Evolutionary conservation across 1,284 basidiomycete genomes (phyloP).

Genomic region (Agroathelia rolfsii): DNA sequence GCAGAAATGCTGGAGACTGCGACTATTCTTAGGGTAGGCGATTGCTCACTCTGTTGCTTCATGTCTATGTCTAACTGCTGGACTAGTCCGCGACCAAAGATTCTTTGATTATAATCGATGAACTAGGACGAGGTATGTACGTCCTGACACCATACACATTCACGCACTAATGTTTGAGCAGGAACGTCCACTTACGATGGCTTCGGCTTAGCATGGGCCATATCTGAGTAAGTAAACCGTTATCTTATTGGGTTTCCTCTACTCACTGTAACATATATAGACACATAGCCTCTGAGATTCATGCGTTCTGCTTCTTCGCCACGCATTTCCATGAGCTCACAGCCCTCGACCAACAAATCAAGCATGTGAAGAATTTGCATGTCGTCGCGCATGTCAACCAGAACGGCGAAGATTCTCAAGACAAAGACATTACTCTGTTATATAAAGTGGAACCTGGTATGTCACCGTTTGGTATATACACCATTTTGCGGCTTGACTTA

Average conservation of each 20-base stretch:
- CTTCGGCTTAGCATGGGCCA: constrained; percentile 98
- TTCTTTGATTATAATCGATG: constrained; percentile 96
- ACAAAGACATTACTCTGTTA: constrained; percentile 84
- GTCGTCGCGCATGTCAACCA: constrained; percentile 88
- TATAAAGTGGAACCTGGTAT: constrained; percentile 93
- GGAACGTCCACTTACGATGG: constrained; percentile 98
- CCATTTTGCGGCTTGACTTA: constrained; percentile 14
- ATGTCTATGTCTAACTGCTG: constrained; percentile 9
- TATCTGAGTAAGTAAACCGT: constrained; percentile 69
- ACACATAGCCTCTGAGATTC: constrained; percentile 87
- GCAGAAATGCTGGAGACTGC: constrained; percentile 99
- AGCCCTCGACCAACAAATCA: constrained; percentile 76
- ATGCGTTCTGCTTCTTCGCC: constrained; percentile 92
- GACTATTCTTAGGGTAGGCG: constrained; percentile 78
- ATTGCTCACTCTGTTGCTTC: background rate
- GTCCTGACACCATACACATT: background rate
- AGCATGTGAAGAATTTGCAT: constrained; percentile 90
- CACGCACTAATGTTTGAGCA: constrained; percentile 17
- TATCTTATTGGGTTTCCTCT: constrained; percentile 2
- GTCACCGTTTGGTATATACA: constrained; percentile 12
- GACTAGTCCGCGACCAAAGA: constrained; percentile 80
- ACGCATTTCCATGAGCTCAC: constrained; percentile 99
- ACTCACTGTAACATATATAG: constrained; percentile 30
- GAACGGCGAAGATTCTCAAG: constrained; percentile 45
- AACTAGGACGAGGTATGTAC: constrained; percentile 77